These are phyloP conservation scores for Quercus suber DNA, from an alignment of 306 rosid species.

Conservation along the genomic window DNA sequence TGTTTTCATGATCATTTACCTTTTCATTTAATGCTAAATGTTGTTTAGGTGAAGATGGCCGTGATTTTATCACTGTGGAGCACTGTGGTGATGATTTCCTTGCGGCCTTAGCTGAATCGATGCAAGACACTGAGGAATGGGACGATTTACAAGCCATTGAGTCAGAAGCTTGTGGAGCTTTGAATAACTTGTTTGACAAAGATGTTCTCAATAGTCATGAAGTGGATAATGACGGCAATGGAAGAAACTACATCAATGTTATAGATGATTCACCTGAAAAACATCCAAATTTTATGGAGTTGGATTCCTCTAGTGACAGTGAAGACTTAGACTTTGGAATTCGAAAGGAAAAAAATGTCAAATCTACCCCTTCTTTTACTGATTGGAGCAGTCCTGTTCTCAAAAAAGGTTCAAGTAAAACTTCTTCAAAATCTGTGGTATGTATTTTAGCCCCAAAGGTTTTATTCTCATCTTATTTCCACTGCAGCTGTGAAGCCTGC, in stretches of 20 bases:
- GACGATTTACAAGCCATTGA: conserved; percentile 79
- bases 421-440: conserved; percentile 48
- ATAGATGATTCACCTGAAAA: conserved; percentile 47
- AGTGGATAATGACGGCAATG: conserved; percentile 11
- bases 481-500: background rate
- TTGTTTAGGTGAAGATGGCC: conserved; percentile 73
- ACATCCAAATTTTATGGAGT: conserved; percentile 41
- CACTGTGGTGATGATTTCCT: conserved; percentile 92
- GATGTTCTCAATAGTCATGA: conserved; percentile 13
- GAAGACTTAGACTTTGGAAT: conserved; percentile 37
- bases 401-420: conserved; percentile 16
- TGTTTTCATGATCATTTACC: background rate
- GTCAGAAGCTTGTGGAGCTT: conserved; percentile 65
- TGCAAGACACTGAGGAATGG: conserved; percentile 80
- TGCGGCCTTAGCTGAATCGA: conserved; percentile 60
- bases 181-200: conserved; percentile 43
- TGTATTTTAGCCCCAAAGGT: background rate
- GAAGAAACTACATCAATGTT: conserved; percentile 25
- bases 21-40: background rate
- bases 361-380: conserved; percentile 20
- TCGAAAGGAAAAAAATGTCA: conserved; percentile 22
- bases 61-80: conserved; percentile 81
- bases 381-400: conserved; percentile 10
- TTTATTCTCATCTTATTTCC: conserved; percentile 9
- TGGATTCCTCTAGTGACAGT: conserved; percentile 68